Evolutionary conservation across 805 yeast species (phyloP).

Genomic region (Sugiyamaella marilandica): DNA sequence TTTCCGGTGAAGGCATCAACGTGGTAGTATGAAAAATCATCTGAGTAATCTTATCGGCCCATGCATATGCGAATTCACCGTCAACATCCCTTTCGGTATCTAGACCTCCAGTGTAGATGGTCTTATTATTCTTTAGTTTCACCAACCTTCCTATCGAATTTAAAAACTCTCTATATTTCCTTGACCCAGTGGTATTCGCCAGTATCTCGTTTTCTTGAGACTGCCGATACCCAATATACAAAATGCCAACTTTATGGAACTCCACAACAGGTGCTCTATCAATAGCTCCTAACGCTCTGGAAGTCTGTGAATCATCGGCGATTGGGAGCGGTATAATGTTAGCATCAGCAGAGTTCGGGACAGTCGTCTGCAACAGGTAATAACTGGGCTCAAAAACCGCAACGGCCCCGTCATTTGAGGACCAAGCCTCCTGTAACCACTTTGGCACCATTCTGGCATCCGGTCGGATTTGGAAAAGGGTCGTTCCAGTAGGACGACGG

Average conservation of each 20-base stretch:
- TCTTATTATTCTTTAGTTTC: conserved; percentile 49
- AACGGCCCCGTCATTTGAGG: conserved; percentile 1
- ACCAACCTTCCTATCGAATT: conserved; percentile 55
- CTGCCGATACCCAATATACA: conserved; percentile 71
- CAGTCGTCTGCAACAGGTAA: conserved; percentile 47
- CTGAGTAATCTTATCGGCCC: conserved; percentile 69
- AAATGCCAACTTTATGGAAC: conserved; percentile 71
- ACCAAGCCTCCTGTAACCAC: conserved; percentile 4
- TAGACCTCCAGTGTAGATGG: conserved; percentile 70
- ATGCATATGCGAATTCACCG: conserved; percentile 69
- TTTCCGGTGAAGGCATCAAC: conserved; percentile 57
- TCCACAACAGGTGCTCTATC: conserved; percentile 76
- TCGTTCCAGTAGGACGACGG: conserved; percentile 64
- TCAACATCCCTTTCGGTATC: conserved; percentile 65
- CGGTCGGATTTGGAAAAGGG: conserved; percentile 40
- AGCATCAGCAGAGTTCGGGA: conserved; percentile 37
- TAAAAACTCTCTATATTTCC: conserved; percentile 55
- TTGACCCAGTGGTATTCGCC: conserved; percentile 59
- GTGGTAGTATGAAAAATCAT: conserved; percentile 76
- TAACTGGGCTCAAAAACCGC: conserved; percentile 41
- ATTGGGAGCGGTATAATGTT: conserved; percentile 46
- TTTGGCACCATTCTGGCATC: conserved; percentile 19
- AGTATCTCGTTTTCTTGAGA: conserved; percentile 58
- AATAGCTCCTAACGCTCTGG: conserved; percentile 54
- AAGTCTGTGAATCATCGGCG: conserved; percentile 43